Percentiles rank a stretch among this genome's conserved stretches.
Evolutionary conservation across 2,329 filamentous ascomycete genomes (phyloP).

Genomic region (Botrytis elliptica): DNA sequence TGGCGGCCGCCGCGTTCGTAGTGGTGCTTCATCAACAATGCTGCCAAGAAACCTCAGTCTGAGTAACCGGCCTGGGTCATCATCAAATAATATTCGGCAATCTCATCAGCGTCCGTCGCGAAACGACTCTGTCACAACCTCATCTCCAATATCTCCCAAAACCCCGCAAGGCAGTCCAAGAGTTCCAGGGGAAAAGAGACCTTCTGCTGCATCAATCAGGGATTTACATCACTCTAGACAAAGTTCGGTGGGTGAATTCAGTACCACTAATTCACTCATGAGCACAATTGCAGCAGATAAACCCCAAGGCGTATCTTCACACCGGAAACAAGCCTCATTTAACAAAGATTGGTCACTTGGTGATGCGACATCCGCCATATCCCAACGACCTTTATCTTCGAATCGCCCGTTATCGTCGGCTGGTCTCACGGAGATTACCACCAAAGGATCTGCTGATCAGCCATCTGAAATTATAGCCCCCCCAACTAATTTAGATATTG

Average conservation of each 20-base stretch:
- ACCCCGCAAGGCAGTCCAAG: constrained; percentile 42
- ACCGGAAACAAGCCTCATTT: constrained; percentile 68
- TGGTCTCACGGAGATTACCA: constrained; percentile 29
- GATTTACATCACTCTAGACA: constrained; percentile 81
- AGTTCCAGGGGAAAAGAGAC: constrained; percentile 49
- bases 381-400: constrained; percentile 31
- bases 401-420: constrained; percentile 11
- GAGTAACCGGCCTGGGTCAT: constrained; percentile 34
- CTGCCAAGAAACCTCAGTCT: constrained; percentile 36
- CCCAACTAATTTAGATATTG: constrained; percentile 55
- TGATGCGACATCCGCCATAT: constrained; percentile 33
- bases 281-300: constrained; percentile 42
- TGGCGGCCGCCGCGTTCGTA: constrained; percentile 46
- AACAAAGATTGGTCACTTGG: constrained; percentile 69
- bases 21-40: constrained; percentile 33
- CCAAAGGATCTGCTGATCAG: constrained; percentile 38
- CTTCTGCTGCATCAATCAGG: constrained; percentile 79
- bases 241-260: constrained; percentile 58
- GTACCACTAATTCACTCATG: constrained; percentile 45
- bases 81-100: constrained; percentile 31
- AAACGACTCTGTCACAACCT: constrained; percentile 44
- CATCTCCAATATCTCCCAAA: constrained; percentile 45
- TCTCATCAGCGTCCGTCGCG: constrained; percentile 36
- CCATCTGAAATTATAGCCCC: constrained; percentile 34
- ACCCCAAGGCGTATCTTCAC: constrained; percentile 37